Evolutionary conservation across 768 basidiomycete genomes (phyloP).

Genomic region (Daedaleopsis nitida): DNA sequence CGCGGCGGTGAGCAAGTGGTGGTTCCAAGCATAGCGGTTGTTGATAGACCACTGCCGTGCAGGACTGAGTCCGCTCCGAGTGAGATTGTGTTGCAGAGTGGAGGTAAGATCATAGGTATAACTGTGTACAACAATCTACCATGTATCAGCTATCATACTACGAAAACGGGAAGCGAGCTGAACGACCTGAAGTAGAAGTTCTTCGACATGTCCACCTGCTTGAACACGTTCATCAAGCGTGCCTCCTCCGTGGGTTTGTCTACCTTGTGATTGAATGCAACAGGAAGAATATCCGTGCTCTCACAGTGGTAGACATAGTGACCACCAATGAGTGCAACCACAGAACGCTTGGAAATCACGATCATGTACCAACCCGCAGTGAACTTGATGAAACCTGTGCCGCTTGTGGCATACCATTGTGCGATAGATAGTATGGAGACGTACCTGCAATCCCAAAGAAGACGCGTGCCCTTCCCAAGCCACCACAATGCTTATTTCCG

Average conservation of each 20-base stretch:
- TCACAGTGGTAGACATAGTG: slow-evolving; percentile 98
- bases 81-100: slow-evolving; percentile 91
- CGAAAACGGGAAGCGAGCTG: not conserved
- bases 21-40: slow-evolving; percentile 94
- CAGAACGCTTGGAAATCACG: slow-evolving; percentile 83
- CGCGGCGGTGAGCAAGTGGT: slow-evolving; percentile 75
- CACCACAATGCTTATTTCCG: slow-evolving; percentile 87
- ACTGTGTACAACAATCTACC: slow-evolving; percentile 39
- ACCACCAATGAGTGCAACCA: slow-evolving; percentile 91
- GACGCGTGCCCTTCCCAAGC: slow-evolving; percentile 74
- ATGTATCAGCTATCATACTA: slow-evolving; percentile 5
- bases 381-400: slow-evolving; percentile 85
- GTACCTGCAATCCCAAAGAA: slow-evolving; percentile 85
- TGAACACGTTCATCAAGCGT: slow-evolving; percentile 86
- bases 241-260: slow-evolving; percentile 91
- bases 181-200: slow-evolving; percentile 96
- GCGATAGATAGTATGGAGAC: slow-evolving; percentile 15
- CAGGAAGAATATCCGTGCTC: slow-evolving; percentile 78
- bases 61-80: slow-evolving; percentile 49
- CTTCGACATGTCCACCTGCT: slow-evolving; percentile 97
- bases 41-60: slow-evolving; percentile 67
- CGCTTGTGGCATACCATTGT: not conserved
- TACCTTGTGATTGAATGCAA: slow-evolving; percentile 77
- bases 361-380: slow-evolving; percentile 98
- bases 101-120: slow-evolving; percentile 97